These are phyloP conservation scores for Phytopythium montanum DNA, from an alignment of 352 stramenopile species.

Conservation along the genomic window DNA sequence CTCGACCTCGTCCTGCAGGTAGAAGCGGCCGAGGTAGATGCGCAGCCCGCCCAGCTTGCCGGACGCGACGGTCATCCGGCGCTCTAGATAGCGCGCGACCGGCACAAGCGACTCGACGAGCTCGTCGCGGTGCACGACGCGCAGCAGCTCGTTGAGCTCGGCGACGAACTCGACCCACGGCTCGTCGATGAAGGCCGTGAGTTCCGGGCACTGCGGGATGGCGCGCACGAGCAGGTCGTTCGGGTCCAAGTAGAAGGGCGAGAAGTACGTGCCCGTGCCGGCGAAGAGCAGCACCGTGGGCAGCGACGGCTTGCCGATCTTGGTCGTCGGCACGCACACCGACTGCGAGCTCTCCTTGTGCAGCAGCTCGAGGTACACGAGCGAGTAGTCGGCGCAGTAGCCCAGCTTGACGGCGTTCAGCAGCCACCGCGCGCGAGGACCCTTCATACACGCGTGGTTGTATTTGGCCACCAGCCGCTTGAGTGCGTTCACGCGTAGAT, in stretches of 20 bases:
- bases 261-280: slow-evolving; percentile 74
- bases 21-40: slow-evolving; percentile 75
- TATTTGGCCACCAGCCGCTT: slow-evolving; percentile 77
- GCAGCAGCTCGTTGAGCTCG: slow-evolving; percentile 72
- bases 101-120: slow-evolving; percentile 58
- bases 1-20: slow-evolving; percentile 60
- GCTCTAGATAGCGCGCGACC: slow-evolving; percentile 62
- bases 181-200: slow-evolving; percentile 85
- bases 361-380: slow-evolving; percentile 76
- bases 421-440: slow-evolving; percentile 54
- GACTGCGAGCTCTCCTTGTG: slow-evolving; percentile 73
- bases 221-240: slow-evolving; percentile 78
- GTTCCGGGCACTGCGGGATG: slow-evolving; percentile 69
- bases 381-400: slow-evolving; percentile 75
- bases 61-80: slow-evolving; percentile 32
- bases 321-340: slow-evolving; percentile 63
- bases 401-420: slow-evolving; percentile 78
- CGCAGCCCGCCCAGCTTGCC: slow-evolving; percentile 58
- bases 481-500: slow-evolving; percentile 71
- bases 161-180: slow-evolving; percentile 83
- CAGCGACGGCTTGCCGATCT: slow-evolving; percentile 68
- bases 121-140: slow-evolving; percentile 61
- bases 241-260: slow-evolving; percentile 74
- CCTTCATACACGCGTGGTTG: slow-evolving; percentile 83
- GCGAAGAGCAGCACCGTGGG: slow-evolving; percentile 76